Evolutionary conservation across 148 eudicot genomes (phyloP).

Genomic region (Silene uniflora): DNA sequence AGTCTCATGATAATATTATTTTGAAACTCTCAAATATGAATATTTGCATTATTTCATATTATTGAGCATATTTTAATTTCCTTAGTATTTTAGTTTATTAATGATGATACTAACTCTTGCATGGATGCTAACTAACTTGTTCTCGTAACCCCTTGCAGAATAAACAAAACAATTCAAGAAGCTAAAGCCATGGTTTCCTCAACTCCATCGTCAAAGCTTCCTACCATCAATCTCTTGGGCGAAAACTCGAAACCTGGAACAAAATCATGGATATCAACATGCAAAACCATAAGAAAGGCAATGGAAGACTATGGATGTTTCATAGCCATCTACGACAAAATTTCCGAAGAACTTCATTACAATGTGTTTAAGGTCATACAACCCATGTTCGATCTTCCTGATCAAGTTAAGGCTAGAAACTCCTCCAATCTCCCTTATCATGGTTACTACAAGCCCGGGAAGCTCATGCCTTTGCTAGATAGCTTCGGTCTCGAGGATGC

Average conservation of each 20-base stretch:
- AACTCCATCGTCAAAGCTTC: conserved; percentile 29
- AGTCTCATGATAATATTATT: too few species aligned
- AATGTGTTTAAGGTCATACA: conserved; percentile 25
- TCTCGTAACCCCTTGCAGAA: neutral
- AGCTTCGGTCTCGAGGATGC: conserved; percentile 41
- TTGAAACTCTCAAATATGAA: too few species aligned
- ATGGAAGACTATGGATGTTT: conserved; percentile 56
- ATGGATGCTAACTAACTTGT: too few species aligned
- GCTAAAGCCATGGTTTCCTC: conserved; percentile 24
- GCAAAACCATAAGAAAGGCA: conserved; percentile 35
- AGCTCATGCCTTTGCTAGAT: conserved; percentile 39
- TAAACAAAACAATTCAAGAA: neutral
- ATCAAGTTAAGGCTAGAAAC: conserved; percentile 38
- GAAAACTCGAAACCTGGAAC: conserved; percentile 30
- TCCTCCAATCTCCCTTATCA: conserved; percentile 33
- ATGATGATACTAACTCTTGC: neutral
- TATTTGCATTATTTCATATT: too few species aligned
- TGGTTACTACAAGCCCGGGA: conserved; percentile 36
- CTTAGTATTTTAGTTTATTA: too few species aligned
- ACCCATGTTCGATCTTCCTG: conserved; percentile 40
- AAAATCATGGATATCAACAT: conserved; percentile 31
- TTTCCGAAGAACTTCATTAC: conserved; percentile 29
- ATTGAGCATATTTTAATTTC: too few species aligned
- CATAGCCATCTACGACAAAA: conserved; percentile 28
- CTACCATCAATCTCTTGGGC: conserved; percentile 31